Base-by-base conservation (phyloP, 106 monocot genomes). In the Posidonia australis region DNA sequence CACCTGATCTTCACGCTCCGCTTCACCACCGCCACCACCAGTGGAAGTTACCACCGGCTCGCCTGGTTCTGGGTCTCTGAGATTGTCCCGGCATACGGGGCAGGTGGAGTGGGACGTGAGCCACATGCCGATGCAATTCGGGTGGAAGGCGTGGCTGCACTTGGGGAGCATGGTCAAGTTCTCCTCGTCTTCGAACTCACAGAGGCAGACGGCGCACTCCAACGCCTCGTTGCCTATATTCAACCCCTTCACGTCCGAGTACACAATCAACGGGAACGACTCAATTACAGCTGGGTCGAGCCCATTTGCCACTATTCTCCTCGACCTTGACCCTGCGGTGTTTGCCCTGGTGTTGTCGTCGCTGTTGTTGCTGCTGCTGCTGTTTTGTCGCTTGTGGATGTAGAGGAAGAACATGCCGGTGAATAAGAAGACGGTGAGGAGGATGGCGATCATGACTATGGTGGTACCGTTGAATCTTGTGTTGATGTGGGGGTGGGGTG, bases 101-200 rank as follows among this genome's bases (percentile, higher is more conserved):
- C 98, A 98, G 47, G 98, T 98, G 62, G 72, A 73, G 72, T 98
- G 90, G 57, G 78, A 60, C 13, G 77, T 51, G 44, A 98, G 91
- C 98, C 98, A 98, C 52, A 80, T 75, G 60, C 87, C 87, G 70
- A 98, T 88, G 77, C 98, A 98, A 13, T 91, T 82, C n/a, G 78
- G 70, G 49, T 98, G 98, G 81, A 98, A 98, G 29, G 81, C 91
- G 79, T 98, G 98, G 57, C 48, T 70, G 73, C 98, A 98, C 58
- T 75, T 77, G 43, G 98, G 90, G 28, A 98, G 84, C 30, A 91
- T 78, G 13, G 83, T 81, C 54, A 98, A 76, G 3, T 63, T 75
- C 44, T 98, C 98, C 42, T 86, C 79, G 51, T 98, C 98, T 44
- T 90, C 85, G 79, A 98, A 98, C 78, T 98, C 98, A 60, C 65